These are phyloP conservation scores for Pichia terricola DNA, from an alignment of 1,139 yeast genomes.

Conservation along the genomic window DNA sequence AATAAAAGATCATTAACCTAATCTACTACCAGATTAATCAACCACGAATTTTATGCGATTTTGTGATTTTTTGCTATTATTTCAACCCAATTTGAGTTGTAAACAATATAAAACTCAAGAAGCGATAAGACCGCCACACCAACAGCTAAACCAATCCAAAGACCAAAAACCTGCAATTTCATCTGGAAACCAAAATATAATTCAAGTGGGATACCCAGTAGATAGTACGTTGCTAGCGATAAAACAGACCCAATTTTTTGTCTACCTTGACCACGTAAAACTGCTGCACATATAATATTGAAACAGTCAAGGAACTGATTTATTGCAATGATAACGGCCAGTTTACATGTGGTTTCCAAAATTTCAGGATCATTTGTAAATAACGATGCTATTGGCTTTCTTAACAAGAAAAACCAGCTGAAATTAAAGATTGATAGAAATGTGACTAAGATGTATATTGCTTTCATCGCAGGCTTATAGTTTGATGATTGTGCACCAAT, in stretches of 20 bases:
- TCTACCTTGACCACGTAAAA: slow-evolving; percentile 51
- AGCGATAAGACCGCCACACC: slow-evolving; percentile 65
- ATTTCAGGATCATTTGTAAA: slow-evolving; percentile 30
- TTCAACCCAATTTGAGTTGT: slow-evolving; percentile 43
- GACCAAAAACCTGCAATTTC: no score
- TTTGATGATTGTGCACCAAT: slow-evolving; percentile 44
- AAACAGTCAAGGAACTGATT: slow-evolving; percentile 50
- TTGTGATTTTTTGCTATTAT: slow-evolving; percentile 27
- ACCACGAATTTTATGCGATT: slow-evolving; percentile 6
- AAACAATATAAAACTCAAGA: slow-evolving; percentile 43
- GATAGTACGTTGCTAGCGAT: slow-evolving; percentile 42
- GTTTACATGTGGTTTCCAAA: slow-evolving; percentile 30
- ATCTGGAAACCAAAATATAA: slow-evolving; percentile 40
- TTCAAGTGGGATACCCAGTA: slow-evolving; percentile 44
- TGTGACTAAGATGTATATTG: slow-evolving; percentile 37
- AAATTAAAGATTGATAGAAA: slow-evolving; percentile 34
- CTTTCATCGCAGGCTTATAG: slow-evolving; percentile 36
- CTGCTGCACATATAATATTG: slow-evolving; percentile 52
- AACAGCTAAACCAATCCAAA: slow-evolving; percentile 77
- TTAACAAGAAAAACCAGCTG: slow-evolving; percentile 32
- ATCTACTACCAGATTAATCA: background rate
- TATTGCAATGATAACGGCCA: slow-evolving; percentile 44
- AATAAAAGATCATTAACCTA: no score
- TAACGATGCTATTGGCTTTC: slow-evolving; percentile 22
- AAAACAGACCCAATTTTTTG: slow-evolving; percentile 51